Evolutionary conservation across 257 asterid species (phyloP), one percentile per base, ranked within the genome.

Genomic region (Capsicum rhomboideum): DNA sequence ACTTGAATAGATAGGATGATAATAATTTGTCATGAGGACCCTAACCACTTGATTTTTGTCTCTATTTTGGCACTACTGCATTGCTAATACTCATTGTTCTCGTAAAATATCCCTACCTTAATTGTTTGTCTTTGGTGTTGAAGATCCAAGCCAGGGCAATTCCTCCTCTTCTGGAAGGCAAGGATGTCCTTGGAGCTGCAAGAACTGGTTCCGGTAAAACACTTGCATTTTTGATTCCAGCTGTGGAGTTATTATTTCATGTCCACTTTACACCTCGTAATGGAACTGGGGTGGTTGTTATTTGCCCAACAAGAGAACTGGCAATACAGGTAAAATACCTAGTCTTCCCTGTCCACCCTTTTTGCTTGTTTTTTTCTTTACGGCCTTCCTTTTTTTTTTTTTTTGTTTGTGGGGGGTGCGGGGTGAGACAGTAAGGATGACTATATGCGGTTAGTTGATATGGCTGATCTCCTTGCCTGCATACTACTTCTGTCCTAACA

Each of bases 181-280:
- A 93, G 88, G 96, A 93, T 91, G 94, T 96, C 84, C 98, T 96
- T 31, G 99, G 99, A 87, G 98, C 99, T 87, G 99, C 99, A 86
- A 91, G 98, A 86, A 95, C 99, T 16, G 99, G 99, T 85, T 97
- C 99, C 0, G 98, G 99, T 50, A 97, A 97, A 90, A 97, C 99
- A 61, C 97, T 95, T 67, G 98, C 99, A 49, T 97, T 97, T 87
- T 80, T 97, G 66, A 37, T 97, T 63, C 99, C 99, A 0, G 98
- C 98, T 54, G 91, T 97, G 50, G 99, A 97, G 85, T 90, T 97
- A 87, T 83, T 97, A 82, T 80, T 85, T 89, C 88, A 91, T 55
- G 63, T 82, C 79, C 86, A 83, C 17, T 93, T 95, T 84, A 69
- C 93, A 1, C 92, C 96, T 82, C 93, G 98, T 55, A 93, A 97